phyloP scores from a whole-genome alignment of 1,284 basidiomycete genomes.

The Leucoagaricus sp. region DNA sequence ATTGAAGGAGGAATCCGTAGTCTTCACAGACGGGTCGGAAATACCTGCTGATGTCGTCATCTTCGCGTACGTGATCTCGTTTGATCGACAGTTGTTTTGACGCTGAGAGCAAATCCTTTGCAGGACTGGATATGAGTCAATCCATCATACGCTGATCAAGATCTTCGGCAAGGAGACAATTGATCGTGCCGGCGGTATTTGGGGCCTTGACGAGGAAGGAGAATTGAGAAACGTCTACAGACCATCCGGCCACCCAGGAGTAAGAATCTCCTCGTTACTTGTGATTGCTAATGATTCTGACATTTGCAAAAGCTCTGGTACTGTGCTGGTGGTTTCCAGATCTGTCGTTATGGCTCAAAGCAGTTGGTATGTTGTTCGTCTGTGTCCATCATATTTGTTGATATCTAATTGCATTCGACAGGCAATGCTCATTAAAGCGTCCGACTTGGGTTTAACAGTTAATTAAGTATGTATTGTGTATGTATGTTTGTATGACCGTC shows the following conservation, averaged over 20 bases:
- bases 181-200: neutral
- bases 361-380: neutral
- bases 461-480: no score
- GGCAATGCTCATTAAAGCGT: constrained; percentile 12
- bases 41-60: constrained; percentile 70
- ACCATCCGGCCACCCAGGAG: constrained; percentile 8
- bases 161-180: constrained; percentile 8
- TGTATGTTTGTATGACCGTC: no score
- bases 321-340: neutral
- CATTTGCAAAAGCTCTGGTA: constrained; percentile 4
- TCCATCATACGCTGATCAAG: neutral
- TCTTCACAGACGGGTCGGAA: constrained; percentile 66
- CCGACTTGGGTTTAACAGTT: neutral
- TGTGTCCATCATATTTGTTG: neutral
- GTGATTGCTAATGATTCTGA: neutral
- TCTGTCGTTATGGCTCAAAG: constrained; percentile 7
- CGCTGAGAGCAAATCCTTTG: neutral
- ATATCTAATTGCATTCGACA: neutral
- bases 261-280: neutral
- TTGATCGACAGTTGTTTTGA: no score
- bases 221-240: constrained; percentile 2
- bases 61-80: constrained; percentile 31
- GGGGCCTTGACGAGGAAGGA: constrained; percentile 10
- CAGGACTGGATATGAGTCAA: constrained; percentile 8
- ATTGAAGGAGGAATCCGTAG: constrained; percentile 56